Conservation (phyloP, 2,329 filamentous ascomycete genomes). For the Cladosporium sp. region DNA sequence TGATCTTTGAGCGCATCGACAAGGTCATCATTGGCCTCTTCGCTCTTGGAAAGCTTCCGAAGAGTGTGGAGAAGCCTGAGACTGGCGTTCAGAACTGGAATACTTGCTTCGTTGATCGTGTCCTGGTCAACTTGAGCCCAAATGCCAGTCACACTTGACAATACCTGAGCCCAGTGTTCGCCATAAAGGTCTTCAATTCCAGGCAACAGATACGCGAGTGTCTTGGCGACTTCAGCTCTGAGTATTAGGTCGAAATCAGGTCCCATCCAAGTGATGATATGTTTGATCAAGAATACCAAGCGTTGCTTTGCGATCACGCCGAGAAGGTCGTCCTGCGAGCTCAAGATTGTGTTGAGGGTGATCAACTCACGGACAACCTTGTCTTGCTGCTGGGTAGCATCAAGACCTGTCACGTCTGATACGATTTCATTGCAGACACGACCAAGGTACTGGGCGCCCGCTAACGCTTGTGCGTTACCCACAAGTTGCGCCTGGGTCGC, state of each 20-base stretch:
- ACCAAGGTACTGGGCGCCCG: conserved; percentile 44
- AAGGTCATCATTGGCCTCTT: conserved; percentile 81
- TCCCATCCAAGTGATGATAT: conserved; percentile 69
- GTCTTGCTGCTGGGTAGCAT: conserved; percentile 31
- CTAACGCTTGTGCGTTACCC: conserved; percentile 46
- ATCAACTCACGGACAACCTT: conserved; percentile 44
- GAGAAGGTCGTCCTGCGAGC: conserved; percentile 45
- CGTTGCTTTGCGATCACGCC: conserved; percentile 57
- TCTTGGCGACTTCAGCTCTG: conserved; percentile 54
- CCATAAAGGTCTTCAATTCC: conserved; percentile 80
- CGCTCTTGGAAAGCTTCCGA: conserved; percentile 48
- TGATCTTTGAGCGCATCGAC: conserved; percentile 66
- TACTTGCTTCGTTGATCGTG: conserved; percentile 18
- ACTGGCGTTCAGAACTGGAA: conserved; percentile 59
- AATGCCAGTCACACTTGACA: conserved; percentile 32
- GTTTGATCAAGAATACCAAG: conserved; percentile 76
- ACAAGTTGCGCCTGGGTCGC: conserved; percentile 46
- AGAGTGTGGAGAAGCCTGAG: conserved; percentile 66
- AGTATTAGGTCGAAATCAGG: conserved; percentile 45
- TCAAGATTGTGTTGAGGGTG: conserved; percentile 52
- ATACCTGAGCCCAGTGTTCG: conserved; percentile 67
- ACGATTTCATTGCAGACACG: conserved; percentile 58
- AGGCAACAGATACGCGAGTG: conserved; percentile 59
- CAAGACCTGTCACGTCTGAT: conserved; percentile 55
- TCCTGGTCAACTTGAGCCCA: conserved; percentile 29